Evolutionary conservation across 139 green algal genomes (phyloP), one percentile per base, ranked within the genome.

Genomic region (Coelastrella sp.): DNA sequence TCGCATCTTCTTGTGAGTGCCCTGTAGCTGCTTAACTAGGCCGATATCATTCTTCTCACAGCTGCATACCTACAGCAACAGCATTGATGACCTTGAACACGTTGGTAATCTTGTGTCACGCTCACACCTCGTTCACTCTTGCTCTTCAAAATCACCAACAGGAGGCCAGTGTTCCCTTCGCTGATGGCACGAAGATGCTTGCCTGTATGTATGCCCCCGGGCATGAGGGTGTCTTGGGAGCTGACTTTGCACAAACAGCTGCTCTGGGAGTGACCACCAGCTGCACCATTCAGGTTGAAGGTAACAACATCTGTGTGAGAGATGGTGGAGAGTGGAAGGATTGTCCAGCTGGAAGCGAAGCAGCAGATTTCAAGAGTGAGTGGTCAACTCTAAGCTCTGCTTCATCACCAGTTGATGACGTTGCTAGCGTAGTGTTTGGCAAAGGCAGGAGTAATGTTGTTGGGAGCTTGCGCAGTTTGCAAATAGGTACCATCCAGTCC

Each of bases 261-360:
- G 53, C 51, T 5, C 23, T 53, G 8, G 53, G 75, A 2, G 37
- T 82, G 7, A 17, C 13, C 30, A 59, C 23, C 34, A 71, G 53
- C n/a, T 63, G 40, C 35, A 82, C 75, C 35, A 53, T 82, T 15
- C 51, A 71, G 34, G 59, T 84, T 19, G 78, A 84, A 2, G 78
- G 78, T 30, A 84, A 84, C 30, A 76, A 37, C 2, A 25, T 84
- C 3, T 84, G 78, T 45, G 78, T 76, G n/a, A 53, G 78, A n/a
- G 78, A 84, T 48, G 78, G 78, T 17, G 78, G 78, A 7, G 78
- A 84, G 25, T 84, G 78, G 78, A 84, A 84, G 78, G 78, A 84
- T 0, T 82, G 74, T 50, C 74, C 74, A 11, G 74, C 27, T 17
- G 72, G 72, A 3, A 66, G 19, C n/a, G 48, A 80, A 4, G 7